Conservation (phyloP, 306 rosid genomes). For the Lathyrus tuberosus region DNA sequence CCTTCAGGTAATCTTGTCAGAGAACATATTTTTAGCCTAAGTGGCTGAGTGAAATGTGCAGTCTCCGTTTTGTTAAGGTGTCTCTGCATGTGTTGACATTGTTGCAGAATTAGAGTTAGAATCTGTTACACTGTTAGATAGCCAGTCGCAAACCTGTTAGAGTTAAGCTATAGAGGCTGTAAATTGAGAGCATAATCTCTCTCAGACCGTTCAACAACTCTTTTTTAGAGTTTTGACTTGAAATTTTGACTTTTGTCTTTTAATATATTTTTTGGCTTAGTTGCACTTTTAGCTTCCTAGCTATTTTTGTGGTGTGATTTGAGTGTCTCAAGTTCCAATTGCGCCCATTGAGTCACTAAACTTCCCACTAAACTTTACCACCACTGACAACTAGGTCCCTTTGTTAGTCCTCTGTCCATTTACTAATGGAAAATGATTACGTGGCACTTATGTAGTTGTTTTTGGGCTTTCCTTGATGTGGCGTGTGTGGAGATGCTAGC, state of each 20-base stretch:
- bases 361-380: not conserved
- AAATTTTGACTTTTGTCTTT: not conserved
- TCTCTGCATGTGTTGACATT: constrained; percentile 3
- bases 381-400: not conserved
- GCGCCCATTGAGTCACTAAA: not conserved
- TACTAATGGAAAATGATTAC: not conserved
- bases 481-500: not conserved
- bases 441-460: not conserved
- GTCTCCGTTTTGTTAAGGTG: constrained; percentile 16
- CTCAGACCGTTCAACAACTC: not conserved
- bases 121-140: not conserved
- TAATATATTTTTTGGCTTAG: not conserved
- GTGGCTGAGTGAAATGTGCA: constrained; percentile 24
- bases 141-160: not conserved
- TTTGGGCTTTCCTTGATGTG: not conserved
- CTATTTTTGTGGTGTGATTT: not conserved
- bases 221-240: not conserved
- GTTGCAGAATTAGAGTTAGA: constrained; percentile 7
- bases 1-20: constrained; percentile 72
- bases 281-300: not conserved
- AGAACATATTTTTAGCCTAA: constrained; percentile 11
- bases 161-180: not conserved
- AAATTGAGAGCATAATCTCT: not conserved
- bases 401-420: not conserved
- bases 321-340: not conserved